Evolutionary conservation across 768 basidiomycete genomes (phyloP), one percentile per base, ranked within the genome.

Genomic region (Boletus patriciae): DNA sequence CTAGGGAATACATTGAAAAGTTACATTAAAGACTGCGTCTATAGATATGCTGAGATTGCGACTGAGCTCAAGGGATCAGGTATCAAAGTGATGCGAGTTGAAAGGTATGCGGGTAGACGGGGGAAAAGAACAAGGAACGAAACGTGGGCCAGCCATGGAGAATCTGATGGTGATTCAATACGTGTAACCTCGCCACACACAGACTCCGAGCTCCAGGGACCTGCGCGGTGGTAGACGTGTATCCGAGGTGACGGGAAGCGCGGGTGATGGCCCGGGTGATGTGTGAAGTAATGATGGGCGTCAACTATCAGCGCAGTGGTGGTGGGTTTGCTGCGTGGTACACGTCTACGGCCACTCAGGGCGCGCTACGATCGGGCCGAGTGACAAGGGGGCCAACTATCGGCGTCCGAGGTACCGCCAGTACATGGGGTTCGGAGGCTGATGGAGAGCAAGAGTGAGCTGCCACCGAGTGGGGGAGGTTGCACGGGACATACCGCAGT

Each of bases 401-500:
- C 78, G 71, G 50, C 78, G 77, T n/a, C 78, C 74, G 52, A 79
- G 73, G 57, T 79, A 80, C 25, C 78, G 75, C 78, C 78, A 79
- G 63, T 75, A 79, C n/a, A 58, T 12, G 36, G 59, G 36, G 44
- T 79, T 79, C 19, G 78, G 78, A 55, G 78, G 78, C 78, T 79
- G 64, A 36, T 44, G 34, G 18, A 42, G 54, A 18, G 58, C 6
- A 56, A 21, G 51, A 38, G 40, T 50, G 46, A 66, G 50, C 46
- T 18, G n/a, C 31, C 34, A 37, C 27, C 4, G 19, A 43, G 41
- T 10, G 11, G 37, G 37, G 7, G 4, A 33, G 19, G 47, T 53
- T 50, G 58, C 48, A 58, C 18, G 31, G 15, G n/a, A 62, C 67
- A 54, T 65, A 71, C 71, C 59, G 66, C 54, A 18, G 84, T 85